These are phyloP conservation scores for Auricularia sp. DNA, from an alignment of 768 basidiomycete genomes.

Conservation along the genomic window DNA sequence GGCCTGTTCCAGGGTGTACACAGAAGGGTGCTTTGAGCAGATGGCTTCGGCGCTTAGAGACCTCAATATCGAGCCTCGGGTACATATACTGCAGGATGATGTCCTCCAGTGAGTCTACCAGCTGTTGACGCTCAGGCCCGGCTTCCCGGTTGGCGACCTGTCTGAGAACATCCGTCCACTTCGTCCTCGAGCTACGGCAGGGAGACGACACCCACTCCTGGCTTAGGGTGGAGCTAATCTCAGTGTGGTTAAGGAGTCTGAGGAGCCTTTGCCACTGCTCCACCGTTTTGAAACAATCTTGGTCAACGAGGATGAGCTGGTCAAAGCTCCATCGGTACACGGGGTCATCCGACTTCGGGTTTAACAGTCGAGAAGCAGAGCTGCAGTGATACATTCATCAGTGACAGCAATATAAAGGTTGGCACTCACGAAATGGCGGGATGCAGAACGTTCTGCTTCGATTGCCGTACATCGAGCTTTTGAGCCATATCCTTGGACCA, in stretches of 20 bases:
- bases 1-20: constrained; percentile 90
- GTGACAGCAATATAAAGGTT: neutral
- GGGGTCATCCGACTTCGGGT: neutral
- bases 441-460: constrained; percentile 37
- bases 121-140: neutral
- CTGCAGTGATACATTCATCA: neutral
- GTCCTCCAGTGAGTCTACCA: constrained; percentile 55
- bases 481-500: constrained; percentile 74
- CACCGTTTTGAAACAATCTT: constrained; percentile 67
- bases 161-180: constrained; percentile 56
- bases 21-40: constrained; percentile 97
- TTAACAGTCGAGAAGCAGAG: neutral
- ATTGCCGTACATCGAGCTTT: constrained; percentile 61
- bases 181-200: constrained; percentile 46
- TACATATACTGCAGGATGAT: constrained; percentile 90
- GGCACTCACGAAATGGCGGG: constrained; percentile 58
- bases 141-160: constrained; percentile 7
- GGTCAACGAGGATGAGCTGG: constrained; percentile 64
- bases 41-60: constrained; percentile 95
- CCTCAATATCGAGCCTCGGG: constrained; percentile 92
- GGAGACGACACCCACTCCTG: constrained; percentile 49
- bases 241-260: constrained; percentile 58
- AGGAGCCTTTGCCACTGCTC: constrained; percentile 69
- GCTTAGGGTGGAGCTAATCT: constrained; percentile 37
- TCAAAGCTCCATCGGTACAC: constrained; percentile 40